Base-by-base conservation (phyloP, 352 stramenopile species). In the Pythium oligandrum region DNA sequence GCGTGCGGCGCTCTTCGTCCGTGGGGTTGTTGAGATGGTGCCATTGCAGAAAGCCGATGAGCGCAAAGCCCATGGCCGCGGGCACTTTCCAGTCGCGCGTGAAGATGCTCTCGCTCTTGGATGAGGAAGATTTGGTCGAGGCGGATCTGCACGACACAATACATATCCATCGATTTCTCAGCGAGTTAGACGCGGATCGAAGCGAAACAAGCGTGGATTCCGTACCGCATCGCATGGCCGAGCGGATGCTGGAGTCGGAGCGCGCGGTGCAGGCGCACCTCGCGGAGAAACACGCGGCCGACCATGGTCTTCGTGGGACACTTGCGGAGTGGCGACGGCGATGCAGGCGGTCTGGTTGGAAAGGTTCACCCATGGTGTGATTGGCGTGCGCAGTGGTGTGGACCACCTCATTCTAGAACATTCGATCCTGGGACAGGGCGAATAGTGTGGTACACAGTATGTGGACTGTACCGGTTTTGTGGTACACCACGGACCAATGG, bases 11-110 rank as follows among this genome's bases (percentile, higher is more conserved):
- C 45, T 66, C 59, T 2, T 66, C 53, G 17, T 57, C 59, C 1
- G 59, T 58, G 34, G 59, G 59, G 35, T 66, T 44, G 10, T 44
- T 88, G 6, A 90, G 54, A 39, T 88, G 77, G 32, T 87, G 61
- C 59, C 73, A 85, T 57, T 92, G 82, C 53, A 90, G 50, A 36
- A 84, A 74, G 8, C 75, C 82, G 32, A 92, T 84, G 62, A 88
- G 63, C 48, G 75, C 66, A 33, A 92, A 90, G 52, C 82, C 78
- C 46, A 74, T 44, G 3, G 71, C 71, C 30, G 75, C 78, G 8
- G 78, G 77, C 50, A 92, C 71, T 63, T 88, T 88, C 77, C 77
- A 92, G 59, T 67, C 73, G 12, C 63, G 63, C 44, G 55, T 55
- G 30, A 75, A 69, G 53, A 71, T 55, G 44, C 50, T 66, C 44